A percentile compares a stretch with the other conserved stretches of the same genome.
Evolutionary conservation across 2,329 filamentous ascomycete genomes (phyloP).

Genomic region (Ilyonectria destructans): DNA sequence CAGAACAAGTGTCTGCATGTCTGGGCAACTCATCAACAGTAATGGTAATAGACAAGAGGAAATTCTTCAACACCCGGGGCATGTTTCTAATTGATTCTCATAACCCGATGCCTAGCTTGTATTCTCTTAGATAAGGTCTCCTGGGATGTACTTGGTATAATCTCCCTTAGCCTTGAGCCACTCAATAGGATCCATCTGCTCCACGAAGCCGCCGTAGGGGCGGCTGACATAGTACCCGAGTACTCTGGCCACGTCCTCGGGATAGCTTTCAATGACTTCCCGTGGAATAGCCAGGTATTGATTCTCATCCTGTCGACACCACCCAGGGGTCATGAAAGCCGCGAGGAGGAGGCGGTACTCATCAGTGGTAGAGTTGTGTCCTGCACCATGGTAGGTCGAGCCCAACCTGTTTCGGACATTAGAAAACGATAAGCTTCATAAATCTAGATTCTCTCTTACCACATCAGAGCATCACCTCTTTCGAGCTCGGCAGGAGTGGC

Average conservation of each 20-base stretch:
- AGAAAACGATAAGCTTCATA: not conserved
- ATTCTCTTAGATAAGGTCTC: too few species aligned
- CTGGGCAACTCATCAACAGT: too few species aligned
- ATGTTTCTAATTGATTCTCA: too few species aligned
- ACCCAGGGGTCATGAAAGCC: slow-evolving; percentile 20
- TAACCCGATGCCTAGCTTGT: too few species aligned
- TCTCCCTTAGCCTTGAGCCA: slow-evolving; percentile 26
- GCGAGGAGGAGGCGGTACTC: slow-evolving; percentile 5
- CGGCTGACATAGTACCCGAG: slow-evolving; percentile 24
- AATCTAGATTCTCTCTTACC: slow-evolving; percentile 1
- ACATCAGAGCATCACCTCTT: slow-evolving; percentile 21
- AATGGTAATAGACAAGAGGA: too few species aligned
- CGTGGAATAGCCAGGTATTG: slow-evolving; percentile 23
- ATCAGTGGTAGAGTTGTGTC: not conserved
- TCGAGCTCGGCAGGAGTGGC: slow-evolving; percentile 15
- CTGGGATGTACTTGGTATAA: too few species aligned
- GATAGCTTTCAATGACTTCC: slow-evolving; percentile 16
- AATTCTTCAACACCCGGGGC: too few species aligned
- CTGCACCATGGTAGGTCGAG: slow-evolving; percentile 19
- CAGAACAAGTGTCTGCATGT: too few species aligned
- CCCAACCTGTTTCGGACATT: slow-evolving; percentile 15
- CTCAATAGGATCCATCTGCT: slow-evolving; percentile 28
- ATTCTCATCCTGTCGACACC: slow-evolving; percentile 23
- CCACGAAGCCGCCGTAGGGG: slow-evolving; percentile 27
- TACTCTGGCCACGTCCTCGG: not conserved